Conservation (phyloP, 2,329 filamentous ascomycete genomes). For the Orbilia ellipsospora region DNA sequence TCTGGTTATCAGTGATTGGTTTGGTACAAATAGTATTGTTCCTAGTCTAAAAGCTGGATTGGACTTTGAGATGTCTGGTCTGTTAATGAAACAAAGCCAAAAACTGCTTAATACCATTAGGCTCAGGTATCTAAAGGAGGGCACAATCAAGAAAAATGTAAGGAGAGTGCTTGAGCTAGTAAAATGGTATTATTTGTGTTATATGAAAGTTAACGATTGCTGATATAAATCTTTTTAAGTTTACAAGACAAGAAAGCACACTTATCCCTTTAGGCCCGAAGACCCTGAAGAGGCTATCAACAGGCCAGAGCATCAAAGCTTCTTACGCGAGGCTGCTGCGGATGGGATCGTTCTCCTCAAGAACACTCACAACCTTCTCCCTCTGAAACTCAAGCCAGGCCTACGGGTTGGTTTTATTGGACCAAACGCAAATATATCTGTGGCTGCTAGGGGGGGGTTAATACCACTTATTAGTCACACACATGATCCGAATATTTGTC, state of each 20-base stretch:
- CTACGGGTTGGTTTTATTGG: conserved; percentile 78
- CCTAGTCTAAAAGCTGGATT: conserved; percentile 68
- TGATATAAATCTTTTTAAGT: conserved; percentile 60
- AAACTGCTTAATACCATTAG: conserved; percentile 69
- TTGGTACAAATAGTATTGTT: conserved; percentile 69
- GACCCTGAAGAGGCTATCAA: conserved; percentile 19
- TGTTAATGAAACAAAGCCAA: conserved; percentile 65
- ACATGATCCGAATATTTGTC: no score
- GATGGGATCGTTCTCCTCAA: conserved; percentile 73
- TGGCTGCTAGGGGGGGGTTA: conserved; percentile 76
- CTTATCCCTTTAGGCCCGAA: no score
- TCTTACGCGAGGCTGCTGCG: conserved; percentile 69
- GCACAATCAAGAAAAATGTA: conserved; percentile 70
- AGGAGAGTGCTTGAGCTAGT: conserved; percentile 72
- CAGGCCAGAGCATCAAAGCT: conserved; percentile 69
- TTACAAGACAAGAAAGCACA: no score
- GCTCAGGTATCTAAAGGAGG: conserved; percentile 66
- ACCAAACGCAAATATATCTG: conserved; percentile 76
- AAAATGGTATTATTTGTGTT: conserved; percentile 70
- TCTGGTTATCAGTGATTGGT: conserved; percentile 62
- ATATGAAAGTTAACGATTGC: conserved; percentile 69
- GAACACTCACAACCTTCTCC: conserved; percentile 68
- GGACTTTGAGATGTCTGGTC: conserved; percentile 73
- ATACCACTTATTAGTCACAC: conserved; percentile 57
- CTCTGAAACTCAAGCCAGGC: conserved; percentile 62